A percentile compares a stretch with the other conserved stretches of the same genome.
phyloP scores from a whole-genome alignment of 2,329 filamentous ascomycete genomes.

The Westerdykella sp. region DNA sequence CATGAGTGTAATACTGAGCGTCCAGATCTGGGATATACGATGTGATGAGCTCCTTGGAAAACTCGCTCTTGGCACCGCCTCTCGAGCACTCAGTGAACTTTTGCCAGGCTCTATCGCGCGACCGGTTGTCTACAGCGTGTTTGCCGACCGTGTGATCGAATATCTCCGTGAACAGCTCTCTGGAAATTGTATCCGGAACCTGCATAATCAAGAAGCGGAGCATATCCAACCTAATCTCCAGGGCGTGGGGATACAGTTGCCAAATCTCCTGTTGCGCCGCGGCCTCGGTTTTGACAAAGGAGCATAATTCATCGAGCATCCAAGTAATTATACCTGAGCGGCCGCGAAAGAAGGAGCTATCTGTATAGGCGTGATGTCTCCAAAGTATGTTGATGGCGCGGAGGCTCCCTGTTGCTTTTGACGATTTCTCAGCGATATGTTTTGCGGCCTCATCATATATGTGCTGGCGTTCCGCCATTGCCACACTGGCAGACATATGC shows the following conservation, averaged over 20 bases:
- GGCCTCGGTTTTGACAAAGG: conserved; percentile 24
- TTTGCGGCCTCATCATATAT: conserved; percentile 62
- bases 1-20: conserved; percentile 53
- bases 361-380: conserved; percentile 3
- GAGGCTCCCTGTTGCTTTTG: conserved; percentile 65
- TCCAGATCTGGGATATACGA: conserved; percentile 54
- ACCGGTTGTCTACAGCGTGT: conserved; percentile 52
- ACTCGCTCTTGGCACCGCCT: conserved; percentile 18
- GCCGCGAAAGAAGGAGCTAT: conserved; percentile 21
- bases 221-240: conserved; percentile 46
- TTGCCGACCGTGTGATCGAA: conserved; percentile 70
- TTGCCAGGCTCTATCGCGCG: conserved; percentile 63
- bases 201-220: conserved; percentile 54
- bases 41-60: conserved; percentile 29
- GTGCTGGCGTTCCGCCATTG: conserved; percentile 52
- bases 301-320: conserved; percentile 37
- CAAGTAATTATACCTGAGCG: conserved; percentile 18
- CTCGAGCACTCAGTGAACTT: conserved; percentile 22
- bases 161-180: conserved; percentile 56
- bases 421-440: conserved; percentile 59
- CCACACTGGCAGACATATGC: conserved; percentile 53
- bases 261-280: background rate
- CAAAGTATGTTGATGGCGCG: conserved; percentile 48
- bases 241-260: conserved; percentile 9
- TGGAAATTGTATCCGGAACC: conserved; percentile 56